A percentile compares a stretch with the other conserved stretches of the same genome.
phyloP scores from a whole-genome alignment of 371 early-diverging fungal genomes.

The Catenaria anguillulae region DNA sequence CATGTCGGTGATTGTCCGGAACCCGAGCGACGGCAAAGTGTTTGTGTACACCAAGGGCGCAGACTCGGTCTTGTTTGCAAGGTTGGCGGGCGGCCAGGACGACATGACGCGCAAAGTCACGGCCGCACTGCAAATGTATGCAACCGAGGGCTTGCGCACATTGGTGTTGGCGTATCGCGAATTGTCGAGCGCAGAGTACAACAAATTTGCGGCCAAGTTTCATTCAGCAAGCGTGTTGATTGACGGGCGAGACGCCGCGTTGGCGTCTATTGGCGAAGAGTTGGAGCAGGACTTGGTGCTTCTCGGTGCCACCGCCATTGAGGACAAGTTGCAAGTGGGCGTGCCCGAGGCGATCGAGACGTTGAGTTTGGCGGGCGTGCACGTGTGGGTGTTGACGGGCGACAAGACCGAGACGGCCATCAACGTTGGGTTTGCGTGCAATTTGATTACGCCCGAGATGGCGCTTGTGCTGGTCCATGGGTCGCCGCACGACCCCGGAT shows the following conservation, averaged over 20 bases:
- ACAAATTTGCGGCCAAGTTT: constrained; percentile 62
- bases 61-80: constrained; percentile 91
- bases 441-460: constrained; percentile 70
- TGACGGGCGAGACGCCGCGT: constrained; percentile 52
- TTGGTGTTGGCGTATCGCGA: constrained; percentile 86
- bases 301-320: constrained; percentile 96
- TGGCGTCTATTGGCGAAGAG: constrained; percentile 81
- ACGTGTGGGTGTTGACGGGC: constrained; percentile 66
- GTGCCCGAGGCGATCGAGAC: constrained; percentile 93
- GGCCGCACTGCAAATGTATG: constrained; percentile 44
- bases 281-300: constrained; percentile 83
- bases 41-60: constrained; percentile 96
- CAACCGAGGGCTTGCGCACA: constrained; percentile 81
- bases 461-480: constrained; percentile 55
- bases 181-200: constrained; percentile 73
- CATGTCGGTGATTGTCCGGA: constrained; percentile 83
- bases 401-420: constrained; percentile 88
- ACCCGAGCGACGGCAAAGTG: constrained; percentile 76
- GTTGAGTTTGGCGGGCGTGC: constrained; percentile 61
- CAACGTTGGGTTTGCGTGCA: constrained; percentile 81
- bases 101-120: neutral
- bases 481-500: neutral
- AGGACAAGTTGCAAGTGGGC: constrained; percentile 96
- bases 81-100: constrained; percentile 31
- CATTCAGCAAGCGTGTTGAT: constrained; percentile 77